phyloP scores from a whole-genome alignment of 2,329 filamentous ascomycete species.

The Aspergillus vadensis region DNA sequence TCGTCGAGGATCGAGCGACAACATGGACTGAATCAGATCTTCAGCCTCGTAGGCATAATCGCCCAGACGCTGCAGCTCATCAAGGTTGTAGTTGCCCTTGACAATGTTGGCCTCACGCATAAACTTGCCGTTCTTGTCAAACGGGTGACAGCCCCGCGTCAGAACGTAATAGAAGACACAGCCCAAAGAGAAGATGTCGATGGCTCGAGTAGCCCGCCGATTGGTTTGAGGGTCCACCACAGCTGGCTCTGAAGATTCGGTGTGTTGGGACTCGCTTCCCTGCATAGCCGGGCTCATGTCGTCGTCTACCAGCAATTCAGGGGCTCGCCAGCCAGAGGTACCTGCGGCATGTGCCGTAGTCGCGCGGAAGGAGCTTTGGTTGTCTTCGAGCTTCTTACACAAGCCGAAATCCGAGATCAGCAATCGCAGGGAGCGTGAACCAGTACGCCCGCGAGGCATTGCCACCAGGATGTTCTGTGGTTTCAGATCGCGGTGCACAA shows the following conservation, averaged over 20 bases:
- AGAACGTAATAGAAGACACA: slow-evolving; percentile 99
- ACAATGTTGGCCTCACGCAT: slow-evolving; percentile 98
- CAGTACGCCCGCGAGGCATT: slow-evolving; percentile 54
- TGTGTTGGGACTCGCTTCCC: slow-evolving; percentile 39
- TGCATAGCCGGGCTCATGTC: slow-evolving; percentile 54
- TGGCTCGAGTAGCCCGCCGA: slow-evolving; percentile 87
- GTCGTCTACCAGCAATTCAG: slow-evolving; percentile 84
- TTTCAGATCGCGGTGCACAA: slow-evolving; percentile 96
- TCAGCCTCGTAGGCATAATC: slow-evolving; percentile 84
- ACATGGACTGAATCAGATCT: slow-evolving; percentile 83
- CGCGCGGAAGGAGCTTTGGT: slow-evolving; percentile 90
- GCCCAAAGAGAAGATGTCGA: slow-evolving; percentile 95
- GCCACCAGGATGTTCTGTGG: slow-evolving; percentile 94
- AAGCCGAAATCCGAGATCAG: slow-evolving; percentile 97
- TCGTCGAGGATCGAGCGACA: slow-evolving; percentile 64
- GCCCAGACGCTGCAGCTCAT: slow-evolving; percentile 72
- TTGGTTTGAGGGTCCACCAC: slow-evolving; percentile 60
- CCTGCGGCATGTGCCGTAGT: slow-evolving; percentile 92
- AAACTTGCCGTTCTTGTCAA: slow-evolving; percentile 90
- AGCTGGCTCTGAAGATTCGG: slow-evolving; percentile 50
- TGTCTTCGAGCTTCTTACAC: slow-evolving; percentile 94
- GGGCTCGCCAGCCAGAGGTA: slow-evolving; percentile 94
- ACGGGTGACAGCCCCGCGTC: slow-evolving; percentile 87
- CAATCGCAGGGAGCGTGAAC: slow-evolving; percentile 71
- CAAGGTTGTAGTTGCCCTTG: slow-evolving; percentile 76